phyloP scores from a whole-genome alignment of 2,329 filamentous ascomycete genomes.

The Neopestalotiopsis clavispora region DNA sequence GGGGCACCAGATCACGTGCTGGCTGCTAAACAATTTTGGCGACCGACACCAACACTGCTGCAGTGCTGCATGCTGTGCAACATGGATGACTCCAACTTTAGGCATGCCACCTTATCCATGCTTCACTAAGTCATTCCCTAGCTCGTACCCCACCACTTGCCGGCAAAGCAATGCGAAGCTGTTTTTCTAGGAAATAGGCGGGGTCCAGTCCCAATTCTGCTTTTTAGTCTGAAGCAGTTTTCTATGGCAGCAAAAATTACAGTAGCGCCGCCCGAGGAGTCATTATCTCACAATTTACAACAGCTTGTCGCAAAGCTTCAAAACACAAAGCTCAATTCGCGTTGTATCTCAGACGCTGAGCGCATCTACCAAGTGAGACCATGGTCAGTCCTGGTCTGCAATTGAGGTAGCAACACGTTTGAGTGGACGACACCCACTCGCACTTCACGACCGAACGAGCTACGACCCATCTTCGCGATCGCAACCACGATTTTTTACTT shows the following conservation, averaged over 20 bases:
- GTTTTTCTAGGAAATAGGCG: background rate
- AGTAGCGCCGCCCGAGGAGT: constrained; percentile 1
- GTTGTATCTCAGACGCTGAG: background rate
- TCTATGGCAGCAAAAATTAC: constrained; percentile 3
- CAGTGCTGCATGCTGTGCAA: too few species aligned
- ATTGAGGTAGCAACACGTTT: constrained; percentile 10
- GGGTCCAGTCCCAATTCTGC: background rate
- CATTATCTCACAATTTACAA: background rate
- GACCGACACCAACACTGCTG: background rate
- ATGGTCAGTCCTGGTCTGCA: background rate
- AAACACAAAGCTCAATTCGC: background rate
- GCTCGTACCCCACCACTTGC: background rate
- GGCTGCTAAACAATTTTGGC: background rate
- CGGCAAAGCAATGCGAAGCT: background rate
- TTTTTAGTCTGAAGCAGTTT: background rate
- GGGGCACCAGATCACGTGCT: constrained; percentile 5
- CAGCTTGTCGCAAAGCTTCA: background rate
- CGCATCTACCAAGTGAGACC: background rate
- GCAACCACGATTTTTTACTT: background rate
- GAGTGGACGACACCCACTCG: background rate
- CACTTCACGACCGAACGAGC: background rate
- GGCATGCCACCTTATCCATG: background rate
- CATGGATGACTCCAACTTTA: background rate
- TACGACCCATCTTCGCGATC: background rate
- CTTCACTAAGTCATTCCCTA: background rate